phyloP scores from a whole-genome alignment of 2,329 filamentous ascomycete species.

The Lachnellula hyalina region DNA sequence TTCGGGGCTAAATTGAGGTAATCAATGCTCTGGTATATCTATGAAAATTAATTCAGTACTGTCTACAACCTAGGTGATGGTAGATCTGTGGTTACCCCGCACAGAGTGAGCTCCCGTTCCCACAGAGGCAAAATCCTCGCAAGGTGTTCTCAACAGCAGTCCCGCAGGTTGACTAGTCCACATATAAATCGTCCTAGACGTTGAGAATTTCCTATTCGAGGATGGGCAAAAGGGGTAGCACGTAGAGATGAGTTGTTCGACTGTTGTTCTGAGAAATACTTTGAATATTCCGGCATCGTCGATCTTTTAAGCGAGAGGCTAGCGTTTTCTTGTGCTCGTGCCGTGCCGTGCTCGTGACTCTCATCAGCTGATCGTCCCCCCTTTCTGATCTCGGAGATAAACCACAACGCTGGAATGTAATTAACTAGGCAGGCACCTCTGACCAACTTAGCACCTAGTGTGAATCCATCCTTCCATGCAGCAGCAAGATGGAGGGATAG shows the following conservation, averaged over 20 bases:
- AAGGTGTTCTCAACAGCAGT: neutral
- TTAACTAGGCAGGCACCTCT: too few species aligned
- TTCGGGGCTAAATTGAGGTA: neutral
- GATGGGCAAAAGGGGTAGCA: neutral
- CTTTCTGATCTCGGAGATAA: neutral
- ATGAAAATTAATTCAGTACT: constrained; percentile 1
- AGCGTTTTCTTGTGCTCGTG: neutral
- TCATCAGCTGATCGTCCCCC: neutral
- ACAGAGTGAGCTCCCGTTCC: neutral
- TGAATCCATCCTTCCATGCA: too few species aligned
- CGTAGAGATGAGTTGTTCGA: constrained; percentile 12
- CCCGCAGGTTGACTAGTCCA: neutral
- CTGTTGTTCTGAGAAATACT: constrained; percentile 11
- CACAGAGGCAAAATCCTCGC: neutral
- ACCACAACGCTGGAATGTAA: too few species aligned
- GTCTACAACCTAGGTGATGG: neutral
- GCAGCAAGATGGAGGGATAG: too few species aligned
- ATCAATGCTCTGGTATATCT: neutral
- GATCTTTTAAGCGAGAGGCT: neutral
- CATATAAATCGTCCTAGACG: neutral
- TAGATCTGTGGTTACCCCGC: constrained; percentile 3
- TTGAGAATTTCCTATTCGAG: constrained; percentile 3
- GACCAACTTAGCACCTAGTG: too few species aligned
- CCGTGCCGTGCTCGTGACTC: neutral
- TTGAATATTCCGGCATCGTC: constrained; percentile 6